Evolutionary conservation across 2,329 filamentous ascomycete genomes (phyloP).

Genomic region (Sphaerulina vaccinii): DNA sequence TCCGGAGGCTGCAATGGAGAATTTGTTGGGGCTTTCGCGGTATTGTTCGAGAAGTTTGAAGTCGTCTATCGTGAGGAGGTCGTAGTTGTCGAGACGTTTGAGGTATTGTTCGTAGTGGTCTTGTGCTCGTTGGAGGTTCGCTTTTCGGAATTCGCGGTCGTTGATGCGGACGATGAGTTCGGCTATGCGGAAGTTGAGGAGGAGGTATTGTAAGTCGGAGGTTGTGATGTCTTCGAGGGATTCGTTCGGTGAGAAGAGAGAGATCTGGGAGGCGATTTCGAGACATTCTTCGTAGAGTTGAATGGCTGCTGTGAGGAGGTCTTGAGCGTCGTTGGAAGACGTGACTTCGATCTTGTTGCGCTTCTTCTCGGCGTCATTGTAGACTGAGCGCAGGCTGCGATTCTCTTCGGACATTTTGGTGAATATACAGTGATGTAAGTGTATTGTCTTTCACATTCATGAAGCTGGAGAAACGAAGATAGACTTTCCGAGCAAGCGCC

Average conservation of each 20-base stretch:
- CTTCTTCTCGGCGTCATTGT: constrained; percentile 53
- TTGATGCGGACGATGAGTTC: constrained; percentile 72
- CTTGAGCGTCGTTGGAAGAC: constrained; percentile 65
- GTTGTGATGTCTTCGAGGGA: constrained; percentile 82
- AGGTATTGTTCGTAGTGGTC: constrained; percentile 77
- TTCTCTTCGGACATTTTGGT: constrained; percentile 47
- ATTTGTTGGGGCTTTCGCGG: constrained; percentile 67
- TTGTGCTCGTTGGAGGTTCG: constrained; percentile 62
- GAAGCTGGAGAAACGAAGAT: constrained; percentile 1
- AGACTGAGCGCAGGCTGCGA: constrained; percentile 56
- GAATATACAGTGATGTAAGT: not conserved
- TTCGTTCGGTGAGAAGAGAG: constrained; percentile 90
- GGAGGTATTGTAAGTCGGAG: constrained; percentile 77
- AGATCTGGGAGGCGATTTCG: constrained; percentile 65
- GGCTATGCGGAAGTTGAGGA: constrained; percentile 74
- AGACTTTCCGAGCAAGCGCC: too few species aligned
- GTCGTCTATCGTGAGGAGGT: constrained; percentile 64
- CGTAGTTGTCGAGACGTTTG: constrained; percentile 73
- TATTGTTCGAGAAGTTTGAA: constrained; percentile 71
- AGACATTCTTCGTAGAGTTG: constrained; percentile 71
- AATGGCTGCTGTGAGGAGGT: constrained; percentile 66
- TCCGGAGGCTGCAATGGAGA: constrained; percentile 70
- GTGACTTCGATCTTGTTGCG: constrained; percentile 60
- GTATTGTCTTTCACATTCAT: constrained; percentile 5
- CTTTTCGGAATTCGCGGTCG: constrained; percentile 58